Evolutionary conservation across 1,284 basidiomycete species (phyloP).

Genomic region (Cryptococcus floricola): DNA sequence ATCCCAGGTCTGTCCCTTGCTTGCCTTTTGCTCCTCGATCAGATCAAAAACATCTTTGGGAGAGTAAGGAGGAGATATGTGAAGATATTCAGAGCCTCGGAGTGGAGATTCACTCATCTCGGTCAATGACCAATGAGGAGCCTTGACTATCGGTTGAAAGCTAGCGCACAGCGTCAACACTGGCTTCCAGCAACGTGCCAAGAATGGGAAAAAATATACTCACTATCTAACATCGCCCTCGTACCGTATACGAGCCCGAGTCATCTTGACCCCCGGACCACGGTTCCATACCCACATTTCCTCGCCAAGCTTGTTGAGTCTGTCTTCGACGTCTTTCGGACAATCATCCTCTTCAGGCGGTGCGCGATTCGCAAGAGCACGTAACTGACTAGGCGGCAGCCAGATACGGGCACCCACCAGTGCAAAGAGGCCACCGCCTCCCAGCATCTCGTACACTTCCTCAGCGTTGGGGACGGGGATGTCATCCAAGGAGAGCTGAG

Average conservation of each 20-base stretch:
- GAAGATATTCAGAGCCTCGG: constrained; percentile 30
- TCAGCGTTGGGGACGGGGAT: constrained; percentile 5
- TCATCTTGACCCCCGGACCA: constrained; percentile 17
- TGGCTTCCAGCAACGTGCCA: neutral
- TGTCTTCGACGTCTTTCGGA: constrained; percentile 16
- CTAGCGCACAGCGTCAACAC: constrained; percentile 8
- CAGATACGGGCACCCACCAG: constrained; percentile 39
- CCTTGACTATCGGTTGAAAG: constrained; percentile 28
- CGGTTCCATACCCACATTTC: constrained; percentile 40
- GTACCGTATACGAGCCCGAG: constrained; percentile 32
- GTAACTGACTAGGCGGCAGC: constrained; percentile 20
- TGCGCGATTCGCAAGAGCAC: constrained; percentile 28
- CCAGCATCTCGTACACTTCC: constrained; percentile 22
- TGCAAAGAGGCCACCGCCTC: constrained; percentile 40
- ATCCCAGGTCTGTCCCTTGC: constrained; percentile 16
- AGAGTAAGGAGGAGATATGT: constrained; percentile 35
- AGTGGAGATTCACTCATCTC: constrained; percentile 26
- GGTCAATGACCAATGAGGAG: constrained; percentile 20
- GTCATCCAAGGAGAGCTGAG: constrained; percentile 18
- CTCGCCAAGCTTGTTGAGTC: constrained; percentile 22
- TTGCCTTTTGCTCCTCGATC: constrained; percentile 13
- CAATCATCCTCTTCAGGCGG: constrained; percentile 15
- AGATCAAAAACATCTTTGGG: constrained; percentile 24
- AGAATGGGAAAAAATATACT: constrained; percentile 6
- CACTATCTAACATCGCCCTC: constrained; percentile 33